Percentiles rank a stretch among this genome's conserved stretches.
Evolutionary conservation across 768 basidiomycete species (phyloP).

Genomic region (Hypholoma fasciculare): DNA sequence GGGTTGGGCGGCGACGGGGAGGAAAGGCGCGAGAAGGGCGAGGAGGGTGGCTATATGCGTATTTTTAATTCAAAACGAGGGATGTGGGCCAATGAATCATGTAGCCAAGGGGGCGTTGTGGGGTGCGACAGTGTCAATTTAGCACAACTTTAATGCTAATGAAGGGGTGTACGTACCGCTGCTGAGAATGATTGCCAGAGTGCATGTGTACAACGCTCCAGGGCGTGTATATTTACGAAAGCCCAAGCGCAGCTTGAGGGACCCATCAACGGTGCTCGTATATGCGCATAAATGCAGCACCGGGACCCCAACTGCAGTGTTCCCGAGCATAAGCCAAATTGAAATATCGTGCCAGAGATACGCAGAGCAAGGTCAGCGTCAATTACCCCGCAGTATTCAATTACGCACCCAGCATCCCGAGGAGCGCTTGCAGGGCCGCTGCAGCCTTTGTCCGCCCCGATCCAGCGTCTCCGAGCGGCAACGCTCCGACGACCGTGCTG

Average conservation of each 20-base stretch:
- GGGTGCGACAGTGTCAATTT: neutral
- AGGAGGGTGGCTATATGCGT: constrained; percentile 31
- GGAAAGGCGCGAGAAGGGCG: constrained; percentile 18
- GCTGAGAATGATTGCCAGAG: neutral
- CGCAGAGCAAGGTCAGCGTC: neutral
- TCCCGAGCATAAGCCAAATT: neutral
- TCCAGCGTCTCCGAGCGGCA: neutral
- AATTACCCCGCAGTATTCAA: neutral
- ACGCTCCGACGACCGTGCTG: neutral
- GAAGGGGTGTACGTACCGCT: neutral
- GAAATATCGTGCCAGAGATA: neutral
- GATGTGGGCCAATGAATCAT: no score
- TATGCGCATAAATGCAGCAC: neutral
- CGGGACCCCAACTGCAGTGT: neutral
- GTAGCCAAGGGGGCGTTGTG: neutral
- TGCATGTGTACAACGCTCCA: neutral
- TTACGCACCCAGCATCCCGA: neutral
- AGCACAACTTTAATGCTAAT: neutral
- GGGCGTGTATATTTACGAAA: neutral
- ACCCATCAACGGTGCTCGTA: neutral
- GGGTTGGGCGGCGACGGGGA: constrained; percentile 10
- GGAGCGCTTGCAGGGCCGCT: neutral
- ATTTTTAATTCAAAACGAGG: neutral
- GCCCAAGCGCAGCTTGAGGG: neutral
- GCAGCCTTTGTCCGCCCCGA: neutral